Evolutionary conservation across 441 rosid genomes (phyloP), one percentile per base, ranked within the genome.

Genomic region (Erodium texanum): DNA sequence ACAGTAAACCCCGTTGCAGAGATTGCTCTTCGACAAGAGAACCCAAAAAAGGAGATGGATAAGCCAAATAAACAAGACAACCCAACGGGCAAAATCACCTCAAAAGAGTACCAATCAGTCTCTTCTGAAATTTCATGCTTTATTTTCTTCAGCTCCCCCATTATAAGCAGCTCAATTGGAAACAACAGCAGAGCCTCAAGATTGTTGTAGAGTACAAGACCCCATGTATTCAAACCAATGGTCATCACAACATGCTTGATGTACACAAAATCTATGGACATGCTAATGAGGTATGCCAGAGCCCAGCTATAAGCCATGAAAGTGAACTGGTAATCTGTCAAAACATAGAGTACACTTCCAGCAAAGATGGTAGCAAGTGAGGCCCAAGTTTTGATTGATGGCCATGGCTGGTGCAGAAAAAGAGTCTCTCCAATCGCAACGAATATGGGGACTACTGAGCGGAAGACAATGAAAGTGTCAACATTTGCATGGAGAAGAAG

Each of bases 211-310:
- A 93, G 78, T 54, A 93, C 98, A 68, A 93, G 96, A 58, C 97
- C 97, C 97, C 98, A 90, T 1, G 96, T 87, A 68, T 85, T 93
- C 27, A 93, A 78, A 2, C 98, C 92, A 23, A 89, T 87, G 32
- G 98, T 93, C 98, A 90, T 90, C 1, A 93, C 98, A 24, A 90
- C 98, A 59, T 93, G 97, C 87, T 93, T 93, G 70, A 93, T 93
- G 76, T 91, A 93, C 23, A 93, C 99, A 71, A 93, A 93, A 76
- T 93, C 99, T 14, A 93, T 82, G 0, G 97, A 79, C 99, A 93
- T 93, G 75, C 96, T 87, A 65, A 91, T 77, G 4, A 91, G 78
- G 80, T 93, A 93, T 66, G 99, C 96, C 0, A 86, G 66, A 65
- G 97, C 97, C 97, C 99, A 93, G 65, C 83, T 81, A 73, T 93